Base-by-base conservation (phyloP, 2,329 filamentous ascomycete genomes). In the Xylariales sp. region DNA sequence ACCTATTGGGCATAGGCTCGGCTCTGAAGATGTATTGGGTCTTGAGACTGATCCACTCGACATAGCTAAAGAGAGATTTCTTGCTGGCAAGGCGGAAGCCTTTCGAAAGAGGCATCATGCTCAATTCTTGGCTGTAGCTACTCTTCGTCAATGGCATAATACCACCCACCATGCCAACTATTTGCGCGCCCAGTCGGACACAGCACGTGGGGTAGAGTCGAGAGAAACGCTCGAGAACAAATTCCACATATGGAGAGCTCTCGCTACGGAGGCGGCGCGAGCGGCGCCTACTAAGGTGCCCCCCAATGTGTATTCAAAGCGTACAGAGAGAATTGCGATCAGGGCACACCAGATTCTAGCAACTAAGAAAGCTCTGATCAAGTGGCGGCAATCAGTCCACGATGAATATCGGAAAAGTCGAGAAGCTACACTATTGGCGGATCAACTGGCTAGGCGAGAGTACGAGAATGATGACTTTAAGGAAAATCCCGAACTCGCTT, bases 241-340 rank as follows among this genome's bases (percentile, higher is more conserved):
- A 41, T 73, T 78, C 36, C 49, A 73, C 39, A 56, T 62, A 14
- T 78, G 76, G 76, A 74, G 74, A 58, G 71, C 70, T 30, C 50
- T 72, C 28, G 66, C 74, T n/a, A 68, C 67, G 9, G 70, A 73
- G 52, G 69, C 74, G 5, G 68, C 74, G 36, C 57, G 68, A 9
- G 65, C 71, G 43, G 64, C 70, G 30, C 69, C 72, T 39, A 54
- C 72, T 30, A 61, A 65, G 12, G 64, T 75, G 16, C 75, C 72
- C 43, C 62, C 72, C 10, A 76, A 74, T 63, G 71, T 74, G 28
- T 77, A 76, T 63, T 78, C 76, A 12, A 77, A 75, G 60, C 74
- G 76, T n/a, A 74, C 73, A 23, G 75, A 77, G 58, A 71, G 63
- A 48, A 74, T 78, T 45, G 75, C 76, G 43, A 68, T 69, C 16